These are phyloP conservation scores for Citrullus colocynthis DNA, from an alignment of 306 rosid genomes.

Conservation along the genomic window DNA sequence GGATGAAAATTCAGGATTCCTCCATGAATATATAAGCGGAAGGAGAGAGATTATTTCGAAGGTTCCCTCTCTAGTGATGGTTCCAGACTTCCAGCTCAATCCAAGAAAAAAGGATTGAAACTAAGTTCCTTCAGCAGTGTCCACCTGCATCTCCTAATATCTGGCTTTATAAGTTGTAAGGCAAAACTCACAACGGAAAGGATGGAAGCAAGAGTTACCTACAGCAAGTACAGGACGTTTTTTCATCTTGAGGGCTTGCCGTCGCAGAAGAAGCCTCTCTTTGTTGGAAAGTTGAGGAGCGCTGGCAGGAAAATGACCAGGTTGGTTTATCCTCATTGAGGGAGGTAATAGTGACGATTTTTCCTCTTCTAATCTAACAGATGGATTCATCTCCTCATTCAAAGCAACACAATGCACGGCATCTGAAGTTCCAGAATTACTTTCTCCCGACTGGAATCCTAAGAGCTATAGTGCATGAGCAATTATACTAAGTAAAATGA, in stretches of 20 bases:
- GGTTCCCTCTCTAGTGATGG: neutral
- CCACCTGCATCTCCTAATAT: neutral
- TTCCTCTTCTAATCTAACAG: constrained; percentile 17
- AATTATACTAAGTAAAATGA: constrained; percentile 6
- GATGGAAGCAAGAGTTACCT: constrained; percentile 31
- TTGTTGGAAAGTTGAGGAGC: constrained; percentile 50
- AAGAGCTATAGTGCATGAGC: constrained; percentile 14
- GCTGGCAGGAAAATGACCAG: constrained; percentile 24
- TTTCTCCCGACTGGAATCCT: constrained; percentile 37
- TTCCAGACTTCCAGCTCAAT: neutral
- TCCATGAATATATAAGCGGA: neutral
- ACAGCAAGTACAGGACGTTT: constrained; percentile 68
- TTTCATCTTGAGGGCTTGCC: constrained; percentile 64
- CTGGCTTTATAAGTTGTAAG: neutral
- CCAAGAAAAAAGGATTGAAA: neutral
- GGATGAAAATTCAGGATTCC: neutral
- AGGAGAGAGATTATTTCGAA: neutral
- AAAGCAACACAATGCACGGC: constrained; percentile 13
- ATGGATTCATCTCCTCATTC: constrained; percentile 19
- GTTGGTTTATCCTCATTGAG: constrained; percentile 14
- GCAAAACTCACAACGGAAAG: neutral
- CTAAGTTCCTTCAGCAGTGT: neutral
- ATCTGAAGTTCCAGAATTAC: constrained; percentile 15
- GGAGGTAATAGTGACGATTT: constrained; percentile 20
- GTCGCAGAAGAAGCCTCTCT: constrained; percentile 74